These are phyloP conservation scores for Trametes polyzona DNA, from an alignment of 1,284 basidiomycete species.

Conservation along the genomic window DNA sequence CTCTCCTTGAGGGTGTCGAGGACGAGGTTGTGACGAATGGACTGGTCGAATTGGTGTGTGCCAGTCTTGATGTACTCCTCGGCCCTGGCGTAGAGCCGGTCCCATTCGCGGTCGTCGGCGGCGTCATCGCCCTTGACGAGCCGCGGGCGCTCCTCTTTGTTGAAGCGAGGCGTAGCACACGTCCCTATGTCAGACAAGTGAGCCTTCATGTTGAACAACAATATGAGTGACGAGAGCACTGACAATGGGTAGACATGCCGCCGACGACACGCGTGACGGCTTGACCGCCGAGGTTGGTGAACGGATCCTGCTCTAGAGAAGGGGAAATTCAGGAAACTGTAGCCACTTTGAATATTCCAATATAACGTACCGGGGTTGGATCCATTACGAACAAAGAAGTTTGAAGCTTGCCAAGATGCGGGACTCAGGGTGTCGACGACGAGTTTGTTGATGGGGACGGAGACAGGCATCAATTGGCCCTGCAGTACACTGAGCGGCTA, in stretches of 20 bases:
- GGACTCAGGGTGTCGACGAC: conserved; percentile 25
- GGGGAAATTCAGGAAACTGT: background rate
- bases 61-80: conserved; percentile 31
- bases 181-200: conserved; percentile 19
- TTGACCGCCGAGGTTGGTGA: conserved; percentile 28
- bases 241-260: conserved; percentile 37
- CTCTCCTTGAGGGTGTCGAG: conserved; percentile 28
- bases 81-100: conserved; percentile 30
- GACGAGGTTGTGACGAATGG: conserved; percentile 36
- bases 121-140: conserved; percentile 10
- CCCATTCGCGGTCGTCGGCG: conserved; percentile 21
- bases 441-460: conserved; percentile 23
- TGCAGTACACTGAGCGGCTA: conserved; percentile 5
- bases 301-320: conserved; percentile 21
- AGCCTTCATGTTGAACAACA: background rate
- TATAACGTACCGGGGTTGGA: conserved; percentile 13
- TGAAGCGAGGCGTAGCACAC: conserved; percentile 33
- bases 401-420: conserved; percentile 12
- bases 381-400: conserved; percentile 4
- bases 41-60: conserved; percentile 29
- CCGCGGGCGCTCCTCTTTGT: conserved; percentile 19
- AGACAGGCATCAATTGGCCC: conserved; percentile 29
- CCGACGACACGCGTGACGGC: conserved; percentile 39
- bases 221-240: background rate
- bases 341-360: background rate